phyloP scores from a whole-genome alignment of 768 basidiomycete species.

The Phaffia tasmanica region DNA sequence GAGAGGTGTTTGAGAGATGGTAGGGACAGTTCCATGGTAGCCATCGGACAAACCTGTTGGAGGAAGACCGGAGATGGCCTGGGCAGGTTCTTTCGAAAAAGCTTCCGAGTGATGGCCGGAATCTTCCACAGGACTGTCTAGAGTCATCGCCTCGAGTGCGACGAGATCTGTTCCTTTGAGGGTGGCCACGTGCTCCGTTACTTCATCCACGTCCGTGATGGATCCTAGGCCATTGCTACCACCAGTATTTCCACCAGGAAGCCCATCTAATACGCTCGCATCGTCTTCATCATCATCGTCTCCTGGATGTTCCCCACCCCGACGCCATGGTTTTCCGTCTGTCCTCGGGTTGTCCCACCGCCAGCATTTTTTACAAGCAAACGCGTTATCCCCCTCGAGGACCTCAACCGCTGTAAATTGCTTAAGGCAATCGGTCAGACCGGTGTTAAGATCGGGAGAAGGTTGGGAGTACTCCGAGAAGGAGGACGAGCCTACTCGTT shows the following conservation, averaged over 20 bases:
- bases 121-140: background rate
- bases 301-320: constrained; percentile 33
- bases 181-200: background rate
- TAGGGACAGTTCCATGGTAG: background rate
- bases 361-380: constrained; percentile 90
- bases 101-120: too few relatives aligned
- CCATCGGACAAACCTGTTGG: background rate
- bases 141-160: background rate
- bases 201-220: too few relatives aligned
- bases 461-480: background rate
- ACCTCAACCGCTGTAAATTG: constrained; percentile 90
- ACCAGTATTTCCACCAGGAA: too few relatives aligned
- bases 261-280: constrained; percentile 18
- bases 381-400: constrained; percentile 85
- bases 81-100: background rate
- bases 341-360: constrained; percentile 52
- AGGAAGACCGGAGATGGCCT: background rate
- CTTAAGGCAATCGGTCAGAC: constrained; percentile 55
- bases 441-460: constrained; percentile 28
- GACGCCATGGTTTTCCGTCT: constrained; percentile 26
- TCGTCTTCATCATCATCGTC: constrained; percentile 27
- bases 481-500: background rate
- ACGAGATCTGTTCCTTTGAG: background rate
- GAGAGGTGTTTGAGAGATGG: background rate
- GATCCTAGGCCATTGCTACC: too few relatives aligned